A percentile compares a stretch with the other conserved stretches of the same genome.
phyloP scores from a whole-genome alignment of 2,329 filamentous ascomycete species.

The Aspergillus intermedius region DNA sequence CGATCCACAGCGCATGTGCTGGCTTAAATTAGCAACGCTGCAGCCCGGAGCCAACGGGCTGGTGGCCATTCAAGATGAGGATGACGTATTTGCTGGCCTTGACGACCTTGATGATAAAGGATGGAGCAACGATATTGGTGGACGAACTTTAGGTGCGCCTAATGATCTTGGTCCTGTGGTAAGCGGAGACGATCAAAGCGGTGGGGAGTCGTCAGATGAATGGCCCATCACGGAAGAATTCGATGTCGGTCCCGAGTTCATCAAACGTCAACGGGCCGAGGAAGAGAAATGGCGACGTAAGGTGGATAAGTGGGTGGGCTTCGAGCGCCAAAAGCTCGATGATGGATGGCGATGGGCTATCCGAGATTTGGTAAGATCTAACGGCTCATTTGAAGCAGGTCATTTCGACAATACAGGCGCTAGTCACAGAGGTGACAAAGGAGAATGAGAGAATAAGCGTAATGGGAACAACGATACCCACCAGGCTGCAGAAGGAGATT shows the following conservation, averaged over 20 bases:
- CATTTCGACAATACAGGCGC: conserved; percentile 1
- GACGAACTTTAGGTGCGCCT: conserved; percentile 18
- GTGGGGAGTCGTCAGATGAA: conserved; percentile 54
- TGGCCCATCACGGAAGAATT: conserved; percentile 94
- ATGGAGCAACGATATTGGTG: conserved; percentile 14
- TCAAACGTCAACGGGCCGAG: conserved; percentile 80
- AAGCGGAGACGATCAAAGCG: conserved; percentile 36
- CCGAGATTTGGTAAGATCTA: conserved; percentile 38
- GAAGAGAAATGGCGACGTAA: conserved; percentile 86
- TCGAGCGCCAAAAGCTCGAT: conserved; percentile 42
- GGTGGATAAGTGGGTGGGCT: conserved; percentile 75
- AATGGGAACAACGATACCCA: background rate
- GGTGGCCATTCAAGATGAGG: conserved; percentile 67
- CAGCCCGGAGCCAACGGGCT: conserved; percentile 29
- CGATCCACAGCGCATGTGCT: conserved; percentile 94
- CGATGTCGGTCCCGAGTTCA: conserved; percentile 91
- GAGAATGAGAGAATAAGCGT: background rate
- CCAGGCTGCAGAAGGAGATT: no score
- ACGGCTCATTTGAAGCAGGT: conserved; percentile 13
- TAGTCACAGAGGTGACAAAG: background rate
- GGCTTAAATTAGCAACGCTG: conserved; percentile 68
- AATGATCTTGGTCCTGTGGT: conserved; percentile 20
- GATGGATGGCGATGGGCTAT: conserved; percentile 72
- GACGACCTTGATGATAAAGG: conserved; percentile 73
- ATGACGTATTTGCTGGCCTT: conserved; percentile 92